Evolutionary conservation across 164 flowering plant species (phyloP), one percentile per base, ranked within the genome.

Genomic region (Nymphaea thermarum): DNA sequence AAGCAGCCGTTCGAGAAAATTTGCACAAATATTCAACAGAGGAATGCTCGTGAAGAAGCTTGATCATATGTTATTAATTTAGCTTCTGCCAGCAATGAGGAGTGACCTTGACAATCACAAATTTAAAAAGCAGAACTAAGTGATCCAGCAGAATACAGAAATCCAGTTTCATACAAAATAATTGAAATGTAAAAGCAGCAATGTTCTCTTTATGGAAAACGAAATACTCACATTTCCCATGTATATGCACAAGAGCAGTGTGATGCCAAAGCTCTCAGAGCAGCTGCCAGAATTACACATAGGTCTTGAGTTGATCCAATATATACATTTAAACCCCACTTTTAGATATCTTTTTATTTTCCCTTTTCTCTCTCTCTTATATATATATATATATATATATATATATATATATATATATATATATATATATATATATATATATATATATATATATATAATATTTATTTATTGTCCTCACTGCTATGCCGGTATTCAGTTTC

Each of bases 261-360:
- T n/a, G n/a, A 71, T 68, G 73, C 75, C 57, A 88, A 80, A 44
- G 92, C 87, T 79, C 77, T 85, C 71, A 91, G 60, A 42, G 87
- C 80, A 68, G 82, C 76, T 63, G 82, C 84, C 80, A 86, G 90
- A 65, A n/a, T n/a, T n/a, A n/a, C n/a, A n/a, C n/a, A n/a, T n/a
- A n/a, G n/a, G n/a, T n/a, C n/a, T n/a, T n/a, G n/a, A n/a, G n/a
- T n/a, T n/a, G n/a, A n/a, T n/a, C n/a, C n/a, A n/a, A n/a, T n/a
- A n/a, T n/a, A n/a, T n/a, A n/a, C n/a, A n/a, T n/a, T n/a, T n/a
- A n/a, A n/a, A n/a, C n/a, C n/a, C n/a, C n/a, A n/a, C n/a, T n/a
- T n/a, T n/a, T n/a, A n/a, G n/a, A n/a, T n/a, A n/a, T n/a, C n/a
- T n/a, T n/a, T n/a, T n/a, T n/a, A n/a, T n/a, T n/a, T n/a, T n/a